These are phyloP conservation scores for Cercospora sp. DNA, from an alignment of 2,329 filamentous ascomycete genomes.

Conservation along the genomic window DNA sequence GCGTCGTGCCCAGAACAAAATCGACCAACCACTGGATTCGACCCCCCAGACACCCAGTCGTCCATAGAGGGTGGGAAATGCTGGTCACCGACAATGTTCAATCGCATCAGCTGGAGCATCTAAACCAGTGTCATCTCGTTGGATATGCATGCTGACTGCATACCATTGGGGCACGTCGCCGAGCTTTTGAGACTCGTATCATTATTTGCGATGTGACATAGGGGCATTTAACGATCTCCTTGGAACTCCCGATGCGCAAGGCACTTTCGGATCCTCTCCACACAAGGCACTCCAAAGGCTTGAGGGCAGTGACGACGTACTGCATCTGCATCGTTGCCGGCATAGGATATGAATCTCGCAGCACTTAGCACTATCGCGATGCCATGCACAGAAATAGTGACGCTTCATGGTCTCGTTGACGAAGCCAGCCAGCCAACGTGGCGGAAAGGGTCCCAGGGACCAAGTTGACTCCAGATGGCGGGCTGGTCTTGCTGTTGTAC, in stretches of 20 bases:
- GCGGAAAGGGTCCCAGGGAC: background rate
- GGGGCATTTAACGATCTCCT: background rate
- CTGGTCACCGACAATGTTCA: background rate
- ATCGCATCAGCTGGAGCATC: background rate
- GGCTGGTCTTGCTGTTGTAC: background rate
- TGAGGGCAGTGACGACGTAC: background rate
- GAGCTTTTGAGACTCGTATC: background rate
- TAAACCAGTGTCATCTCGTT: background rate
- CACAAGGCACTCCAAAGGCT: background rate
- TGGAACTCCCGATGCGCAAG: background rate
- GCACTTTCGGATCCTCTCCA: background rate
- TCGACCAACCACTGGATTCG: background rate
- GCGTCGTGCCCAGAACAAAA: background rate
- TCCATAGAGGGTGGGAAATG: background rate
- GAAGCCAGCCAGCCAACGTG: constrained; percentile 1
- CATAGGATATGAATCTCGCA: background rate
- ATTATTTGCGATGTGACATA: background rate
- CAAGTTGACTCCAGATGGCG: background rate
- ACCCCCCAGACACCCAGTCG: background rate
- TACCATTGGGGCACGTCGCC: background rate
- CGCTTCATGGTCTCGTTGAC: background rate
- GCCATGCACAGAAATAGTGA: background rate
- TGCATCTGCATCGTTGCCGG: background rate
- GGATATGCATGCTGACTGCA: background rate
- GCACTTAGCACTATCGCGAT: background rate